Percentiles rank a stretch among this genome's conserved stretches.
phyloP scores from a whole-genome alignment of 2,329 filamentous ascomycete species.

The Beauveria bassiana region DNA sequence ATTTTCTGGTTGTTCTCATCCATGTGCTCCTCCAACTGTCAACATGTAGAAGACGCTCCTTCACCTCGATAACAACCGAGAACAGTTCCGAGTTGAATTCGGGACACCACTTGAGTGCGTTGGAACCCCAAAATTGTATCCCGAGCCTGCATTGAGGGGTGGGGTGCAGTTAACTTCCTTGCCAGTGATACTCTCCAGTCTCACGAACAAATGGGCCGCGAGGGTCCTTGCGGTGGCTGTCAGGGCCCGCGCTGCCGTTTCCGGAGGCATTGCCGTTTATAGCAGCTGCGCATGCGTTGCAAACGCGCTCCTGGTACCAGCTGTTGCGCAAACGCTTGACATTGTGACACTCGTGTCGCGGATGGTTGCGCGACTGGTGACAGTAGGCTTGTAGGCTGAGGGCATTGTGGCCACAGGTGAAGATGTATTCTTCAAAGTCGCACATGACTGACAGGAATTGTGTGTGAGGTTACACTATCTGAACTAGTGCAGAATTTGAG shows the following conservation, averaged over 20 bases:
- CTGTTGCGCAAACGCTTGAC: constrained; percentile 58
- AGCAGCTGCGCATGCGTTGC: background rate
- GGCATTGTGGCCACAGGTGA: constrained; percentile 54
- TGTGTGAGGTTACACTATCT: too few species aligned
- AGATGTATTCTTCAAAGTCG: constrained; percentile 62
- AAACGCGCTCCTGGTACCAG: constrained; percentile 38
- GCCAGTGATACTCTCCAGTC: background rate
- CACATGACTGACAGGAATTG: constrained; percentile 39
- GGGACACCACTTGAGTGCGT: background rate
- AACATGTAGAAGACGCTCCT: background rate
- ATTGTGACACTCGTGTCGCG: constrained; percentile 59
- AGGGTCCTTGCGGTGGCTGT: background rate
- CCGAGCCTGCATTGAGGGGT: too few species aligned
- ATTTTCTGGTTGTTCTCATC: background rate
- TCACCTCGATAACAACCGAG: background rate
- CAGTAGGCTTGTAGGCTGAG: constrained; percentile 60
- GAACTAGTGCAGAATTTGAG: background rate
- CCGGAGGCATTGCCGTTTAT: background rate
- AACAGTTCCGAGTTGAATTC: too few species aligned
- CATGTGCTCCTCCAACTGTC: background rate
- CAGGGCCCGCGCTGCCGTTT: background rate
- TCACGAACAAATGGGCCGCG: background rate
- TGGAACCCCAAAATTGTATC: background rate
- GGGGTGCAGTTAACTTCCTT: background rate
- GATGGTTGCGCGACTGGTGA: constrained; percentile 67